Evolutionary conservation across 495 filamentous ascomycete species (phyloP), one percentile per base, ranked within the genome.

Genomic region (Annulohypoxylon maeteangense): DNA sequence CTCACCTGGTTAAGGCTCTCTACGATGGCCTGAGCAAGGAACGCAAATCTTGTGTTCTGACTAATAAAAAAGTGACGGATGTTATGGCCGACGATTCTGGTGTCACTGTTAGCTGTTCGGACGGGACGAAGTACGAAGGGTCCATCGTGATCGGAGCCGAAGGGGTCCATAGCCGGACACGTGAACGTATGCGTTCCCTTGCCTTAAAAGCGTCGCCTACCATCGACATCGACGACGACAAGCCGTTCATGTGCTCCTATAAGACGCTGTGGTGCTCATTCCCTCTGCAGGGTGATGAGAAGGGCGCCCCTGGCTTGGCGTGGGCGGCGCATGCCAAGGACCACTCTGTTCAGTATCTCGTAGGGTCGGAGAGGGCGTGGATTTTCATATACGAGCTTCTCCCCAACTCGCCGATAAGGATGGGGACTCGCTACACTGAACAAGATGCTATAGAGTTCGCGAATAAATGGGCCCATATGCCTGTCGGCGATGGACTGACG

Each of bases 141-240:
- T 75, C 78, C 42, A 62, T 86, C 25, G 76, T 86, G n/a, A 67
- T 87, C 16, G 85, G 85, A 6, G 82, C 81, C 18, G 86, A 87
- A 62, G 84, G 85, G 2, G 78, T 84, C n/a, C 80, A 83, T 56
- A 83, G 80, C 48, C 57, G 74, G 1, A 79, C 81, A 14, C 76
- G 83, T 0, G 51, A 74, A 7, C 75, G 77, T 48, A 78, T 86
- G 55, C 77, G 77, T 62, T 56, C 55, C 8, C 55, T 76, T 8
- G 78, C 77, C 12, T 44, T 75, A 14, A 54, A 74, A 65, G 51
- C 47, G 16, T 59, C 63, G 8, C 65, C 71, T 3, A 62, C 56
- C 6, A 38, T 40, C 25, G 48, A 63, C 8, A 44, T 59, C 50
- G 59, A 68, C 5, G 62, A 64, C 1, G 71, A 72, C 12, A 68